phyloP scores from a whole-genome alignment of 768 basidiomycete genomes.

The Lentinula raphanica region DNA sequence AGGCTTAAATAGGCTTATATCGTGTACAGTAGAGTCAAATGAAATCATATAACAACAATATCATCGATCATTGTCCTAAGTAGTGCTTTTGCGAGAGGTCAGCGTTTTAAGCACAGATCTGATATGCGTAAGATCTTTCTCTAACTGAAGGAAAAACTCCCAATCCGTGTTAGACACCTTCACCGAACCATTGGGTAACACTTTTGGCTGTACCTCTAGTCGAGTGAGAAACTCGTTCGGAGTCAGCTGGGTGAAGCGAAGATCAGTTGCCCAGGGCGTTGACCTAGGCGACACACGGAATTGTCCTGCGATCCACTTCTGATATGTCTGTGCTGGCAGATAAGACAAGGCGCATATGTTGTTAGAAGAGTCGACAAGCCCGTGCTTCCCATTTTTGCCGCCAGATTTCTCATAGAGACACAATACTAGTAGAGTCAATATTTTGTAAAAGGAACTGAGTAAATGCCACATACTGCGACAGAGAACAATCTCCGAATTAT shows the following conservation, averaged over 20 bases:
- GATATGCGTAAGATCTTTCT: no score
- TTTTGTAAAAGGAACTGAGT: no score
- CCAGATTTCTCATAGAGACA: slow-evolving; percentile 21
- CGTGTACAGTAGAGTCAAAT: no score
- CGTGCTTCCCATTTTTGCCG: slow-evolving; percentile 23
- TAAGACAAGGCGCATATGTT: slow-evolving; percentile 21
- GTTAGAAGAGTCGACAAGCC: slow-evolving; percentile 11
- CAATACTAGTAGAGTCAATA: slow-evolving; percentile 9
- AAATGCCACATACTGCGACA: no score
- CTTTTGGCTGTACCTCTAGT: not conserved
- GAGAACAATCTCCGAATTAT: not conserved
- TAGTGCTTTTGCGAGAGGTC: no score
- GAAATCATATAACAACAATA: no score
- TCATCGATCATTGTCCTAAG: no score
- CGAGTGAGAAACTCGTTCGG: not conserved
- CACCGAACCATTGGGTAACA: not conserved
- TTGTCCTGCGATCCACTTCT: not conserved
- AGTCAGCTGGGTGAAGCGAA: not conserved
- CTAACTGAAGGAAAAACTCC: not conserved
- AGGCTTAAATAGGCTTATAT: no score
- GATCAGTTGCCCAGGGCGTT: not conserved
- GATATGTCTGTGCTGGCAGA: slow-evolving; percentile 13
- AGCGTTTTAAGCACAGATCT: no score
- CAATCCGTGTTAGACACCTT: not conserved
- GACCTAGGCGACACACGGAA: not conserved